These are phyloP conservation scores for Houttuynia cordata DNA, from an alignment of 164 flowering plant genomes.

Conservation along the genomic window DNA sequence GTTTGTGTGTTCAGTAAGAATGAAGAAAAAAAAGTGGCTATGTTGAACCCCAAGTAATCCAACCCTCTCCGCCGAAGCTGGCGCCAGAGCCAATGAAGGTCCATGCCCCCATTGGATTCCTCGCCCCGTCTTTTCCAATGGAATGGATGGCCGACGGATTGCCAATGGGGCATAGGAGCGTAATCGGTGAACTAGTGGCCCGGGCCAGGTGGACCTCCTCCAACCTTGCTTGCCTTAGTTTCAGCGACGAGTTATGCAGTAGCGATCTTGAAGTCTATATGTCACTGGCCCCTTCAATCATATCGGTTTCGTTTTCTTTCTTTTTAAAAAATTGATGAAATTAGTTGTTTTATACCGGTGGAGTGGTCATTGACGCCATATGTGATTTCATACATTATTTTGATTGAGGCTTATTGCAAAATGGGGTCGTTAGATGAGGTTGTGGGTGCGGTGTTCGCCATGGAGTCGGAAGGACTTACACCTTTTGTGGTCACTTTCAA, in stretches of 20 bases:
- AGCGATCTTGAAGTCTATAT: slow-evolving; percentile 97
- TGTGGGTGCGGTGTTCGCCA: slow-evolving; percentile 19
- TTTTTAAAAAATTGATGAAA: no score
- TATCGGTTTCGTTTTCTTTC: no score
- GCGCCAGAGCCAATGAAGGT: no score
- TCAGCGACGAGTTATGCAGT: slow-evolving; percentile 78
- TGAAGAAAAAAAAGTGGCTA: no score
- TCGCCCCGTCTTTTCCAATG: no score
- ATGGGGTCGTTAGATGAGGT: slow-evolving; percentile 32
- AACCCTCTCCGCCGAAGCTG: no score
- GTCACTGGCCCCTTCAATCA: no score
- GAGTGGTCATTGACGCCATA: slow-evolving; percentile 20
- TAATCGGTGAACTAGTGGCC: slow-evolving; percentile 53
- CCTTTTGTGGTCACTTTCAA: slow-evolving; percentile 35
- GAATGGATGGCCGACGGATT: slow-evolving; percentile 75
- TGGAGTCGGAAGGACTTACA: slow-evolving; percentile 24
- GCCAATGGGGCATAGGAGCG: slow-evolving; percentile 52
- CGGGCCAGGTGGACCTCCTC: slow-evolving; percentile 58
- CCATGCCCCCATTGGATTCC: no score
- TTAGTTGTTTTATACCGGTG: no score
- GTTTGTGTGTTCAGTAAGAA: no score
- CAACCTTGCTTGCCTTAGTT: slow-evolving; percentile 65
- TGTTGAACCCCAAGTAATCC: no score
- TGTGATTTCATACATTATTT: slow-evolving; percentile 26
- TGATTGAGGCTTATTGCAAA: slow-evolving; percentile 28